Evolutionary conservation across 805 yeast genomes (phyloP), one percentile per base, ranked within the genome.

Genomic region (Yarrowia divulgata): DNA sequence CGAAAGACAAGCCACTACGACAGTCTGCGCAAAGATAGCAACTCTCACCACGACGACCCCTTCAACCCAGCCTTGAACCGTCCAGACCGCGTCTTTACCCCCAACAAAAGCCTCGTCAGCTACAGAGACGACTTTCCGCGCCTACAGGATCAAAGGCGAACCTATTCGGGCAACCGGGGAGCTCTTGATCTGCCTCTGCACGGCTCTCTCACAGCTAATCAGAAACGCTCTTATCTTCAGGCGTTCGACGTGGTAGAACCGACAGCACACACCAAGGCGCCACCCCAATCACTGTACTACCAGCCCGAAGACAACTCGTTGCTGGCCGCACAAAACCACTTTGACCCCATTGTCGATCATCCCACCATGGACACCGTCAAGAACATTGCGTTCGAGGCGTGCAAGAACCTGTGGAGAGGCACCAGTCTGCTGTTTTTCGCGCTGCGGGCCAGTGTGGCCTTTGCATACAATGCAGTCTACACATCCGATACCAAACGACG

Each of bases 291-390:
- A 12, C 42, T 60, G 32, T 60, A 60, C 9, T 43, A 43, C 52
- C 19, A 19, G 18, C 14, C 46, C 12, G 39, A 42, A 12, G 66
- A 60, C 8, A 45, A 42, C 29, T 45, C 66, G 50, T 19, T 60
- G 42, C 16, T 63, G 29, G 68, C 46, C 4, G 48, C 34, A 8
- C 67, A 42, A 12, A 60, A 60, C 48, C 68, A 63, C 45, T 63
- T 63, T 23, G 68, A 63, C 39, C 57, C 57, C 13, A 49, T 48
- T n/a, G 57, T 48, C 8, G 57, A 48, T 9, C 39, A 19, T n/a
- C 68, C 68, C 43, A 63, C 57, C 12, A 39, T 63, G 55, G 68
- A 63, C n/a, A 48, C 68, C 13, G 57, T 63, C 37, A 63, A 63
- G 35, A n/a, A 8, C 48, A 63, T 63, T 16, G 68, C 68, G 9